Evolutionary conservation across 2,329 filamentous ascomycete genomes (phyloP).

Genomic region (Gaeumannomyces tritici): DNA sequence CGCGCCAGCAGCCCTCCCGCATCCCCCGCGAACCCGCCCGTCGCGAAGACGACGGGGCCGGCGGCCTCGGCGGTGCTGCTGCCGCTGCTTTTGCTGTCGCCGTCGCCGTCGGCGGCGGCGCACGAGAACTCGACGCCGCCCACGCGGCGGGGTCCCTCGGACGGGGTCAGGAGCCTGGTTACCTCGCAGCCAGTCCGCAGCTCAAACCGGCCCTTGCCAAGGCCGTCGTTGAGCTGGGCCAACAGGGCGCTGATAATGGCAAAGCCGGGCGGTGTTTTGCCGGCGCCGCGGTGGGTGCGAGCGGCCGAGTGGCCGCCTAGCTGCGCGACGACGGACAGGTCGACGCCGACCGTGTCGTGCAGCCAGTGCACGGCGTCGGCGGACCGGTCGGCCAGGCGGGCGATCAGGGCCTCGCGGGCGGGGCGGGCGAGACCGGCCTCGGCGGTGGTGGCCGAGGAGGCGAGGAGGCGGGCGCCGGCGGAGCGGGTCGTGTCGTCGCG

Average conservation of each 20-base stretch:
- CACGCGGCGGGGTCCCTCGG: not conserved
- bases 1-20: slow-evolving; percentile 42
- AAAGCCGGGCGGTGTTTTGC: slow-evolving; percentile 46
- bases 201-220: slow-evolving; percentile 26
- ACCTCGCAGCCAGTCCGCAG: slow-evolving; percentile 44
- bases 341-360: slow-evolving; percentile 43
- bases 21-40: slow-evolving; percentile 55
- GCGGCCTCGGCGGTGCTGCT: slow-evolving; percentile 16
- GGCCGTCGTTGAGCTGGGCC: slow-evolving; percentile 31
- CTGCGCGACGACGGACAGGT: slow-evolving; percentile 46
- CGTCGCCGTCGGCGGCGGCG: too few species aligned
- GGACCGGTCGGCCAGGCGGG: slow-evolving; percentile 36
- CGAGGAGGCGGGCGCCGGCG: slow-evolving; percentile 33
- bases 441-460: slow-evolving; percentile 11
- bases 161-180: slow-evolving; percentile 31
- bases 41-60: slow-evolving; percentile 50
- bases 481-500: slow-evolving; percentile 47
- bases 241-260: slow-evolving; percentile 47
- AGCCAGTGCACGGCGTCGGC: slow-evolving; percentile 46
- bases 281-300: slow-evolving; percentile 47
- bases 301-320: slow-evolving; percentile 49
- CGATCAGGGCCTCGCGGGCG: slow-evolving; percentile 30
- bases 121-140: not conserved
- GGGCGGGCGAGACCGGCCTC: slow-evolving; percentile 17
- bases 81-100: too few species aligned